Evolutionary conservation across 2,329 filamentous ascomycete species (phyloP).

Genomic region (Penicillium sp.): DNA sequence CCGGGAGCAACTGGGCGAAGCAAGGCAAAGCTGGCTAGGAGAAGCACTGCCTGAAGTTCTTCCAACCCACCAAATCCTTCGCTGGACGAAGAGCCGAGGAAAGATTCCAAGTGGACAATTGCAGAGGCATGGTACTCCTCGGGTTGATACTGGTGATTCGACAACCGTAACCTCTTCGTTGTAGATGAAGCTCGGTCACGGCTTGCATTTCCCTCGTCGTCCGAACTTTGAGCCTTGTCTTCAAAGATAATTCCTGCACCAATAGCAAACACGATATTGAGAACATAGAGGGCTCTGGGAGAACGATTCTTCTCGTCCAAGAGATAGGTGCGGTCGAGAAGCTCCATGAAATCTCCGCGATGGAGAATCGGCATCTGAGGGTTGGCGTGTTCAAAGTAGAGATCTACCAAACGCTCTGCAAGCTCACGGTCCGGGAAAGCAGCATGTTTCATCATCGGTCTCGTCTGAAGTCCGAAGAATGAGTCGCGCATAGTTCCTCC

Average conservation of each 20-base stretch:
- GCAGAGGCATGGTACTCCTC: constrained; percentile 97
- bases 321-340: constrained; percentile 80
- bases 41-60: constrained; percentile 87
- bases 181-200: constrained; percentile 32
- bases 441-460: constrained; percentile 81
- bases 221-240: constrained; percentile 37
- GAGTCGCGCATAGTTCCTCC: constrained; percentile 89
- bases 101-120: constrained; percentile 86
- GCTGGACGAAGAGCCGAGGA: constrained; percentile 64
- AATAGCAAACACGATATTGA: constrained; percentile 97
- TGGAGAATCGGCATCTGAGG: constrained; percentile 94
- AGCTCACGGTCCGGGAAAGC: constrained; percentile 78
- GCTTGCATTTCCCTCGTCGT: constrained; percentile 25
- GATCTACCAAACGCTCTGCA: constrained; percentile 69
- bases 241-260: constrained; percentile 88
- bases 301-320: constrained; percentile 67
- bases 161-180: constrained; percentile 56
- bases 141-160: constrained; percentile 69
- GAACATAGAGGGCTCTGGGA: constrained; percentile 82
- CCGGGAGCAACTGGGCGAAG: constrained; percentile 89
- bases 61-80: constrained; percentile 82
- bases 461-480: constrained; percentile 94
- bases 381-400: constrained; percentile 96
- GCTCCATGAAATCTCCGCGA: constrained; percentile 81
- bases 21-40: constrained; percentile 88